Base-by-base conservation (phyloP, 2,329 filamentous ascomycete species). In the Alternaria sp. region DNA sequence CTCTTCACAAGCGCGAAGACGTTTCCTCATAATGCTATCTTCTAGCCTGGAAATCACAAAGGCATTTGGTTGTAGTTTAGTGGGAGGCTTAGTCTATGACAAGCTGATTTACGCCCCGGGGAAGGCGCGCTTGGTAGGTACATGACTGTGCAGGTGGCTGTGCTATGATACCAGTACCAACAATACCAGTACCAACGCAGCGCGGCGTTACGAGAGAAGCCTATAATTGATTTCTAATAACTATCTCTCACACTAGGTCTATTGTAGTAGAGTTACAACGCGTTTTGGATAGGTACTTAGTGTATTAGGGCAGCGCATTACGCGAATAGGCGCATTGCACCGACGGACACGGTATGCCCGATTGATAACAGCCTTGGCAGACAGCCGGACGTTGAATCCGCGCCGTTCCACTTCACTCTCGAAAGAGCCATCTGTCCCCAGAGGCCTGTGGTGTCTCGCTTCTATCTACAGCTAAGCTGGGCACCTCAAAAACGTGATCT, bases 1-100 rank as follows among this genome's bases (percentile, higher is more conserved):
- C 53, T 67, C 69, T 63, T 72, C 66, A 57, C 70, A 72, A 48
- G 70, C 70, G 42, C 70, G 65, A 51, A 55, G 52, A 17, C 69
- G 69, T 58, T 71, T 72, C 29, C 58, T 65, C 58, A 65, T 68
- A 54, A 7, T 60, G 23, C n/a, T 37, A 9, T 23, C 36, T 34
- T 48, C 29, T 54, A 28, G 42, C 24, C 36, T 40, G 29, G 33
- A 7, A 17, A 45, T 23, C 24, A 58, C 5, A 26, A 23, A 29
- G 29, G 2, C 8, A 13, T 46, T 42, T 31, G 28, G 36, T n/a
- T 54, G 51, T 29, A 37, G 33, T 54, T 41, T 23, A 29, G 23
- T 9, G 36, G 34, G 34, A 8, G 23, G 24, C 11, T 31, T 9
- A 23, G 29, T 58, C 55, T 49, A 58, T 58, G 55, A 58, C 55